A percentile compares a stretch with the other conserved stretches of the same genome.
Evolutionary conservation across 2,329 filamentous ascomycete species (phyloP).

Genomic region (Penicillium crustosum): DNA sequence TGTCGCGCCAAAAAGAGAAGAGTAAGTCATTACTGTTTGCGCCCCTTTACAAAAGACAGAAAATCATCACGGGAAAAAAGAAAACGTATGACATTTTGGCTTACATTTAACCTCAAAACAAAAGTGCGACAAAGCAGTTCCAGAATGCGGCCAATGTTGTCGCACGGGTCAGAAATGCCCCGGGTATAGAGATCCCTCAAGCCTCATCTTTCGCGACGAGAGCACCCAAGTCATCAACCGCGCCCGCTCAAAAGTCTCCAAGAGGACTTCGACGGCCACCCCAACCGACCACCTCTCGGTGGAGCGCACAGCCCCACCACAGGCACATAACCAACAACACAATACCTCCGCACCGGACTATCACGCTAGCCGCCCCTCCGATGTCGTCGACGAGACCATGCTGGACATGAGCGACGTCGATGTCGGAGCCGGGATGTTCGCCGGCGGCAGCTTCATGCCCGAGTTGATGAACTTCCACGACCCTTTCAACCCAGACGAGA

Average conservation of each 20-base stretch:
- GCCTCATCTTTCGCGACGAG: not conserved
- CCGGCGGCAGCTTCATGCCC: not conserved
- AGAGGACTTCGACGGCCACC: not conserved
- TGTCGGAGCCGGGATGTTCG: not conserved
- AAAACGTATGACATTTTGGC: not conserved
- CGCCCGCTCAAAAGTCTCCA: not conserved
- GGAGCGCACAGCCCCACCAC: not conserved
- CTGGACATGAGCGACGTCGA: not conserved
- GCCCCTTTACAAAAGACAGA: not conserved
- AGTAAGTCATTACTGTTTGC: not conserved
- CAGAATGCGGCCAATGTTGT: not conserved
- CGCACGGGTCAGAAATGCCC: not conserved
- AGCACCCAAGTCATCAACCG: not conserved
- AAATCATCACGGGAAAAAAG: not conserved
- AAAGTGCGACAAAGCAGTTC: not conserved
- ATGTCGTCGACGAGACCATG: not conserved
- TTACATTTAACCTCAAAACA: not conserved
- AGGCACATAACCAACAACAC: not conserved
- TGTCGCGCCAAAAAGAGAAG: not conserved
- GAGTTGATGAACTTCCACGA: not conserved
- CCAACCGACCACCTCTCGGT: not conserved
- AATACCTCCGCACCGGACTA: not conserved
- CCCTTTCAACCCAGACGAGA: not conserved
- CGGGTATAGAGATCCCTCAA: not conserved
- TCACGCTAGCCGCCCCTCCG: not conserved